Evolutionary conservation across 1,139 yeast species (phyloP), one percentile per base, ranked within the genome.

Genomic region (Spathaspora sp.): DNA sequence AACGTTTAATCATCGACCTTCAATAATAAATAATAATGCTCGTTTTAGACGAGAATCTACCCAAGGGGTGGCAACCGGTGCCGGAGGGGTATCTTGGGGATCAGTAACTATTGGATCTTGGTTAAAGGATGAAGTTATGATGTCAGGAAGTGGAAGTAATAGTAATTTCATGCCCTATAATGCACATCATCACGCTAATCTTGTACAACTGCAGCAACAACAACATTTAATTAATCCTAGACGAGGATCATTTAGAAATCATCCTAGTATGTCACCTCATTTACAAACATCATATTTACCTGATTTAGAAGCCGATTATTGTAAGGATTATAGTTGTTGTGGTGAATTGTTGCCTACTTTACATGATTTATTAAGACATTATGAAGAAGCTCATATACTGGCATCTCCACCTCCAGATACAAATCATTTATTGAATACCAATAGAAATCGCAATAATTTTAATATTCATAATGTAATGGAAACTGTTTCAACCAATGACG

Each of bases 291-390:
- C 93, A 4, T 90, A 89, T 63, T 74, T 91, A 54, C 97, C 98
- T 13, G 88, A 89, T 59, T 74, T 93, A 51, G 99, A 93, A 67
- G 96, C 96, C 9, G 91, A 91, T 65, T 93, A 91, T 67, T 93
- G 99, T 66, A 89, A 88, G 65, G 99, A 93, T 69, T 93, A 93
- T 67, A 84, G 91, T 49, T 93, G 99, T 66, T 93, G 99, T 70
- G 99, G 98, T 27, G 86, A 88, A 63, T 74, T 86, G 38, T 76
- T 95, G 48, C 98, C 98, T 29, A 91, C 96, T 10, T 73, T 93
- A 54, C 99, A 93, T 65, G 99, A 93, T 65, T 74, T 93, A 53
- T 76, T 93, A 54, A 83, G 95, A 57, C 99, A 93, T 64, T 95
- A 93, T 63, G 99, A 95, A 65, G 98, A 93, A 66, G 91, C 95